phyloP scores from a whole-genome alignment of 2,329 filamentous ascomycete species.

The Diaporthe sp. region DNA sequence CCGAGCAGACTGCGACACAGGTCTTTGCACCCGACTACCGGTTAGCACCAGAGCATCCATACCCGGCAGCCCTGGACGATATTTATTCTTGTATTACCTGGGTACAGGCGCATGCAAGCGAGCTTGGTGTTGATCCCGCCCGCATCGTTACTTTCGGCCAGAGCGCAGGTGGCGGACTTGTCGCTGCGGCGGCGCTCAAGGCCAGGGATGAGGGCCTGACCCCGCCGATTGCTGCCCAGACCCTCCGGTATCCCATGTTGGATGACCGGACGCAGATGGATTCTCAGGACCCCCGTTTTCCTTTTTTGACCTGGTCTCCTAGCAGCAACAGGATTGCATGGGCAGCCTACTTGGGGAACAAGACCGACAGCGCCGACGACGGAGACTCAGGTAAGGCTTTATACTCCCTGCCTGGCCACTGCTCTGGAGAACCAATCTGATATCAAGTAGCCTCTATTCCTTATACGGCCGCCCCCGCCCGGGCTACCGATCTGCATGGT shows the following conservation, averaged over 20 bases:
- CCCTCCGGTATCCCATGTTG: constrained; percentile 54
- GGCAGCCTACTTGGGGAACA: background rate
- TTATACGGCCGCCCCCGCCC: constrained; percentile 43
- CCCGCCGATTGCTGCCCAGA: constrained; percentile 49
- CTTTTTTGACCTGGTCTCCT: constrained; percentile 12
- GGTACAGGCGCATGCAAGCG: constrained; percentile 48
- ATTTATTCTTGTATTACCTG: constrained; percentile 45
- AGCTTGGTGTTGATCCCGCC: constrained; percentile 42
- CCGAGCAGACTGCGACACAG: constrained; percentile 38
- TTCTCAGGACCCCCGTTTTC: background rate
- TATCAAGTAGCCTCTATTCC: background rate
- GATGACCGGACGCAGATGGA: constrained; percentile 48
- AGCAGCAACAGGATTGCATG: constrained; percentile 7
- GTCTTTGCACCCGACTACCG: constrained; percentile 59
- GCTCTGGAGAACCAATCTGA: background rate
- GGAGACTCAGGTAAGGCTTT: background rate
- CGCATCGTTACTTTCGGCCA: constrained; percentile 45
- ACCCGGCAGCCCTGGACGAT: constrained; percentile 59
- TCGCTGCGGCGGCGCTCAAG: constrained; percentile 54
- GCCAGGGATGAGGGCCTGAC: constrained; percentile 47
- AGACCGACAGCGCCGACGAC: background rate
- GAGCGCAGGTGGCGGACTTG: constrained; percentile 46
- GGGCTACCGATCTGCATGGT: constrained; percentile 42
- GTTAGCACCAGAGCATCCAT: constrained; percentile 61
- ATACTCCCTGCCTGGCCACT: background rate